These are phyloP conservation scores for Lactarius psammicola DNA, from an alignment of 768 basidiomycete species.

Conservation along the genomic window DNA sequence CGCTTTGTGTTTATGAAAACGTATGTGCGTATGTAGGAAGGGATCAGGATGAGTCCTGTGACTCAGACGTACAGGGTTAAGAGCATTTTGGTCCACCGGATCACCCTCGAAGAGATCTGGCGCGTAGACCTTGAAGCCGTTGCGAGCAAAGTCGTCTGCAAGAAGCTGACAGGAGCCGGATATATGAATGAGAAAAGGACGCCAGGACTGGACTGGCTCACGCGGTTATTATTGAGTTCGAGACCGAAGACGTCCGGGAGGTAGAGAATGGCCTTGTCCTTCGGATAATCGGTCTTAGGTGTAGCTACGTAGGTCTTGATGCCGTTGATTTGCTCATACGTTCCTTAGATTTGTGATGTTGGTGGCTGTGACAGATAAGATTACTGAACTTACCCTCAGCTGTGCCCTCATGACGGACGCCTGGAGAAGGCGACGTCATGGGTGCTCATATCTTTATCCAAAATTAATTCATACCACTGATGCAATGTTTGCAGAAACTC, in stretches of 20 bases:
- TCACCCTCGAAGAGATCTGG: conserved; percentile 33
- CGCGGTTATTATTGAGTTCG: conserved; percentile 37
- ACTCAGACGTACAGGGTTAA: conserved; percentile 23
- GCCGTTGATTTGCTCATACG: conserved; percentile 38
- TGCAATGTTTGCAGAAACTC: conserved; percentile 56
- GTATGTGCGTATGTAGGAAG: background rate
- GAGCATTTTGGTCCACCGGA: conserved; percentile 27
- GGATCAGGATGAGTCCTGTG: background rate
- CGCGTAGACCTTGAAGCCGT: conserved; percentile 36
- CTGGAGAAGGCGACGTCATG: conserved; percentile 23
- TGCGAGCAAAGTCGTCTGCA: conserved; percentile 44
- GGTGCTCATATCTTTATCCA: background rate
- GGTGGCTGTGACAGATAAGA: background rate
- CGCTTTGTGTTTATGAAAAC: background rate
- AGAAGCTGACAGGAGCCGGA: conserved; percentile 36
- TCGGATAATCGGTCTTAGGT: conserved; percentile 40
- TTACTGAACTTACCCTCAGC: conserved; percentile 34
- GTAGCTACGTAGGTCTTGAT: conserved; percentile 44
- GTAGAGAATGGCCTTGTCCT: conserved; percentile 44
- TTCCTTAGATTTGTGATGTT: conserved; percentile 32
- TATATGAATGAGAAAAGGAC: background rate
- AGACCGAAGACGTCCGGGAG: conserved; percentile 42
- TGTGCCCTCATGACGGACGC: conserved; percentile 39
- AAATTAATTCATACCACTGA: conserved; percentile 44
- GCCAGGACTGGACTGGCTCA: conserved; percentile 10